A percentile compares a stretch with the other conserved stretches of the same genome.
Evolutionary conservation across 345 rosid species (phyloP).

Genomic region (Eucalyptus pumila): DNA sequence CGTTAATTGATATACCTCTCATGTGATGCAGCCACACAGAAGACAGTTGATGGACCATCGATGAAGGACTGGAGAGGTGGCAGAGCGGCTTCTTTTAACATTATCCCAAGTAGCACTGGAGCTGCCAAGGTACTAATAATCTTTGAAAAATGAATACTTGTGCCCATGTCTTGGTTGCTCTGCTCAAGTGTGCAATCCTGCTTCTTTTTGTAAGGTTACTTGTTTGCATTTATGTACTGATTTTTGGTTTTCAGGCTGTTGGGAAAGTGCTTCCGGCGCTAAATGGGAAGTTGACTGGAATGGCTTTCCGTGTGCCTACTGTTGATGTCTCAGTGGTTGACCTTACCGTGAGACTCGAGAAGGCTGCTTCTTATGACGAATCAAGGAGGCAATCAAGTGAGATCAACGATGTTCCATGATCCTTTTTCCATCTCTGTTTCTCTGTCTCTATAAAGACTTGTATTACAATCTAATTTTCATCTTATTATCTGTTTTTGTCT

Average conservation of each 20-base stretch:
- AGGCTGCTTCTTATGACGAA: constrained; percentile 45
- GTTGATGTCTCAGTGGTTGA: constrained; percentile 72
- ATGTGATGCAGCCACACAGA: constrained; percentile 35
- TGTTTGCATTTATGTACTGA: neutral
- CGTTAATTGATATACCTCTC: neutral
- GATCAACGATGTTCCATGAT: neutral
- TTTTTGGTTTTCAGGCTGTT: constrained; percentile 26
- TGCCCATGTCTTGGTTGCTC: neutral
- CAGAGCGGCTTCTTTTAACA: constrained; percentile 65
- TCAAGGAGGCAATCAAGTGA: constrained; percentile 54
- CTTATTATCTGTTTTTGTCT: neutral
- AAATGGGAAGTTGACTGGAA: constrained; percentile 59
- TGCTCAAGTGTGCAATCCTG: neutral
- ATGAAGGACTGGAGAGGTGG: constrained; percentile 86
- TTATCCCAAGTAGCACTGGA: constrained; percentile 71
- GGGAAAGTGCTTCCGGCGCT: constrained; percentile 53
- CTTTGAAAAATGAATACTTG: neutral
- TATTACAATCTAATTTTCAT: neutral
- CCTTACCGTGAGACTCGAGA: constrained; percentile 56
- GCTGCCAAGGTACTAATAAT: constrained; percentile 44
- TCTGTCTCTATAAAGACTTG: neutral
- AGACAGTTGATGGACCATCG: constrained; percentile 74
- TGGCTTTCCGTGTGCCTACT: constrained; percentile 70
- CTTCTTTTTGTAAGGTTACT: neutral
- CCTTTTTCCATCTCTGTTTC: neutral